phyloP scores from a whole-genome alignment of 805 yeast genomes.

The Metschnikowia gruessii region DNA sequence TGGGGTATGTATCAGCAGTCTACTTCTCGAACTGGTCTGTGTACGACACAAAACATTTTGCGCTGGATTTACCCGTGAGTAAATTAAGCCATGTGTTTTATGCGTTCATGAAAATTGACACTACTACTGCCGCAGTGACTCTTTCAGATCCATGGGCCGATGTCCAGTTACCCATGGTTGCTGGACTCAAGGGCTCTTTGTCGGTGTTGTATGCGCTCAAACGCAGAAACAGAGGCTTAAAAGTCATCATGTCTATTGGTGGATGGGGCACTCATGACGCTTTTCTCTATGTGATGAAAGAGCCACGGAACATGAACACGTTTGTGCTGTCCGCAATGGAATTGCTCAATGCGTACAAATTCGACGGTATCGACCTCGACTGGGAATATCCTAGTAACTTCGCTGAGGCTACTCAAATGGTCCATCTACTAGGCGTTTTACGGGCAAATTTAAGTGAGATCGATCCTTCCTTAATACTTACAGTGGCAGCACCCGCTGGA shows the following conservation, averaged over 20 bases:
- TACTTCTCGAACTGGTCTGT: slow-evolving; percentile 54
- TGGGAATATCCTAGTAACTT: slow-evolving; percentile 80
- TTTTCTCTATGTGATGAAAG: slow-evolving; percentile 27
- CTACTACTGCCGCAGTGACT: slow-evolving; percentile 49
- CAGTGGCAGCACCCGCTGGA: slow-evolving; percentile 78
- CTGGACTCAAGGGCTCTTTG: slow-evolving; percentile 31
- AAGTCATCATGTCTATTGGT: slow-evolving; percentile 74
- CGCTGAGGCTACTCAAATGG: slow-evolving; percentile 45
- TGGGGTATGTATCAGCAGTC: slow-evolving; percentile 14
- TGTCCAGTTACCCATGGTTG: slow-evolving; percentile 35
- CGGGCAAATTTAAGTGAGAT: slow-evolving; percentile 37
- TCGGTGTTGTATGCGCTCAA: slow-evolving; percentile 45
- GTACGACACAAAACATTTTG: slow-evolving; percentile 46
- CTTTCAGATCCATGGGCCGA: slow-evolving; percentile 71
- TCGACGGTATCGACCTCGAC: slow-evolving; percentile 92
- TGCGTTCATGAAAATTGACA: slow-evolving; percentile 66
- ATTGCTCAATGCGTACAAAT: slow-evolving; percentile 51
- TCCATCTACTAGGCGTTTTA: slow-evolving; percentile 41
- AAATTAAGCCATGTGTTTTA: slow-evolving; percentile 67
- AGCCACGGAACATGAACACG: slow-evolving; percentile 25
- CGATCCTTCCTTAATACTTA: slow-evolving; percentile 42
- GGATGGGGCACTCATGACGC: slow-evolving; percentile 61
- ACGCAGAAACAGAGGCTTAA: slow-evolving; percentile 37
- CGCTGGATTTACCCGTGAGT: slow-evolving; percentile 57
- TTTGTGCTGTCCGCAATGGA: slow-evolving; percentile 53